These are phyloP conservation scores for Linanthus parryae DNA, from an alignment of 148 eudicot species.

Conservation along the genomic window DNA sequence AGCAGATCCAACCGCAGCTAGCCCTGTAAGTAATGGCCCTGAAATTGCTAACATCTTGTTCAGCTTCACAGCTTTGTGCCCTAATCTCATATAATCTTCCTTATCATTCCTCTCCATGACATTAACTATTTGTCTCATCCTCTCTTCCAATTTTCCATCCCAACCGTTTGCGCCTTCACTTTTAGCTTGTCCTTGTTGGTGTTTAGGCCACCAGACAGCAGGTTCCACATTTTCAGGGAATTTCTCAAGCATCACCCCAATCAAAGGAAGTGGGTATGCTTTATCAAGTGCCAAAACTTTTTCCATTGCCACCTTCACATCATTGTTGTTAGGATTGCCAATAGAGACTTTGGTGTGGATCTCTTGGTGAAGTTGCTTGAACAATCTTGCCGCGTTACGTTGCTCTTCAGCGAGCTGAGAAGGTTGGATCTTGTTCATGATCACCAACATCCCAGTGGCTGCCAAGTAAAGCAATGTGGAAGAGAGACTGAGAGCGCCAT, in stretches of 20 bases:
- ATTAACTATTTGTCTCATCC: slow-evolving; percentile 35
- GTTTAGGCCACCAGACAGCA: slow-evolving; percentile 37
- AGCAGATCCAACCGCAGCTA: slow-evolving; percentile 49
- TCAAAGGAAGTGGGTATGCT: slow-evolving; percentile 15
- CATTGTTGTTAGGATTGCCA: background rate
- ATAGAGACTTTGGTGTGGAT: slow-evolving; percentile 14
- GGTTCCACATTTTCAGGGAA: slow-evolving; percentile 32
- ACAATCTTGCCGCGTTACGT: slow-evolving; percentile 30
- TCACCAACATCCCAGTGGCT: slow-evolving; percentile 22
- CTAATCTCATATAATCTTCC: slow-evolving; percentile 53
- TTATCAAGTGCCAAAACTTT: slow-evolving; percentile 33
- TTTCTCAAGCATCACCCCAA: slow-evolving; percentile 44
- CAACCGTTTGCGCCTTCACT: slow-evolving; percentile 35
- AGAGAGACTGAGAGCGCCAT: slow-evolving; percentile 16
- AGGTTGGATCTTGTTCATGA: slow-evolving; percentile 50
- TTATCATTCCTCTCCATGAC: slow-evolving; percentile 37
- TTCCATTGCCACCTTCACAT: slow-evolving; percentile 26
- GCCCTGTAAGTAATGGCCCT: slow-evolving; percentile 48
- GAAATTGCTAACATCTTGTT: slow-evolving; percentile 42
- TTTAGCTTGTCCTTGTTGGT: background rate
- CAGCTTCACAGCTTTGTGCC: slow-evolving; percentile 48
- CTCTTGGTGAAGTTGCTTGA: slow-evolving; percentile 17
- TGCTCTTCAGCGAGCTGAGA: slow-evolving; percentile 48
- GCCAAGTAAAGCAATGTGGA: slow-evolving; percentile 28
- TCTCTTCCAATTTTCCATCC: slow-evolving; percentile 41